phyloP scores from a whole-genome alignment of 345 rosid species.

The Citrus maxima region DNA sequence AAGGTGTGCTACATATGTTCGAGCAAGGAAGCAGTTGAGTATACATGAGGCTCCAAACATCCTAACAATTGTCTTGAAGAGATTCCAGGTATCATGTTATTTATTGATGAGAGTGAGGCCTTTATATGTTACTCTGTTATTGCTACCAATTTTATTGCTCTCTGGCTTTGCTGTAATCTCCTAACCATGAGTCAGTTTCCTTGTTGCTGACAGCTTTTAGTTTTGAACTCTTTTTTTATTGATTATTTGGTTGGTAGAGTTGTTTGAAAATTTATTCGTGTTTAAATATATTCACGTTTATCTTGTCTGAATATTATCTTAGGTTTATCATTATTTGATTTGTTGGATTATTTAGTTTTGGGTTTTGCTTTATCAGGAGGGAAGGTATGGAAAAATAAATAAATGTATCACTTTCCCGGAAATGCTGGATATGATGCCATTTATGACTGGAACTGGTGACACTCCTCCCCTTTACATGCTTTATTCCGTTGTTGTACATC shows the following conservation, averaged over 20 bases:
- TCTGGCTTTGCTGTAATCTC: not conserved
- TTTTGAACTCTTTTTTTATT: not conserved
- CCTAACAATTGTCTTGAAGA: constrained; percentile 82
- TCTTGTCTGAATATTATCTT: not conserved
- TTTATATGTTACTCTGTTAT: not conserved
- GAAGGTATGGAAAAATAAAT: constrained; percentile 72
- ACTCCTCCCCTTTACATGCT: constrained; percentile 75
- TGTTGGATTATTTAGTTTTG: not conserved
- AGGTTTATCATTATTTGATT: not conserved
- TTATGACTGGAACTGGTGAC: constrained; percentile 67
- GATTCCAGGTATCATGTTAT: constrained; percentile 62
- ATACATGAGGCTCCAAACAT: constrained; percentile 85
- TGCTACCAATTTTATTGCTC: not conserved
- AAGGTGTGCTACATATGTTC: constrained; percentile 79
- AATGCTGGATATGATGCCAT: constrained; percentile 79
- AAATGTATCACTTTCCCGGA: constrained; percentile 79
- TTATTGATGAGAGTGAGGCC: not conserved
- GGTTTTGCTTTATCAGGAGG: constrained; percentile 52
- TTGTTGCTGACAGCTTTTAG: not conserved
- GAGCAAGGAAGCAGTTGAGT: constrained; percentile 74
- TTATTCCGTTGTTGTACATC: constrained; percentile 78
- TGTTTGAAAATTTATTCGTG: not conserved
- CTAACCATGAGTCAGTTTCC: not conserved
- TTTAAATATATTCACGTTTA: not conserved
- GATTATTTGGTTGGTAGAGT: not conserved